phyloP scores from a whole-genome alignment of 768 basidiomycete genomes.

The Pholiota conissans region DNA sequence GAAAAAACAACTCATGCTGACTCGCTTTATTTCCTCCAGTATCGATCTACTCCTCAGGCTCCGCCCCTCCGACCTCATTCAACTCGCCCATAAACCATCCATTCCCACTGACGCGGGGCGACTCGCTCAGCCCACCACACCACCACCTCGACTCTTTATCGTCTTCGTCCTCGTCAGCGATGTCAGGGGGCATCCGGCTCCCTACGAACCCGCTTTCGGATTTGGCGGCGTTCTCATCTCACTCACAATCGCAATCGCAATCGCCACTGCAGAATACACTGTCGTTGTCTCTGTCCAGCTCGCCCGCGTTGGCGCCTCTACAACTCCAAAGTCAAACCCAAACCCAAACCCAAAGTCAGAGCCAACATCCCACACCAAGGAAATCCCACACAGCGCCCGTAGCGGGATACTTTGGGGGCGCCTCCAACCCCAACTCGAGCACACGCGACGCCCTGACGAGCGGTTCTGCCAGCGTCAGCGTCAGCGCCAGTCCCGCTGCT shows the following conservation, averaged over 20 bases:
- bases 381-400: constrained; percentile 26
- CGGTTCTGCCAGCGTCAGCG: too few species aligned
- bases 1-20: too few species aligned
- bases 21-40: constrained; percentile 32
- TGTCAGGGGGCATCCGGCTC: constrained; percentile 67
- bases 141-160: not conserved
- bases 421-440: too few species aligned
- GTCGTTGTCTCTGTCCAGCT: too few species aligned
- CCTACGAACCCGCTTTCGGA: constrained; percentile 74
- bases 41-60: constrained; percentile 58
- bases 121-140: constrained; percentile 46
- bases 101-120: constrained; percentile 58
- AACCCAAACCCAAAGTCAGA: not conserved
- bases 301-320: too few species aligned
- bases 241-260: too few species aligned
- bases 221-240: constrained; percentile 48
- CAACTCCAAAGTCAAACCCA: not conserved
- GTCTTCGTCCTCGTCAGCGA: constrained; percentile 26
- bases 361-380: constrained; percentile 20
- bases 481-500: too few species aligned
- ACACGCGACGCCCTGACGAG: too few species aligned
- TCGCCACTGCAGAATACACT: constrained; percentile 4
- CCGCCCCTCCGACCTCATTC: constrained; percentile 63
- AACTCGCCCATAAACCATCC: constrained; percentile 62
- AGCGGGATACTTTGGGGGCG: too few species aligned